Evolutionary conservation across 352 stramenopile species (phyloP).

Genomic region (Phytophthora ohioensis): DNA sequence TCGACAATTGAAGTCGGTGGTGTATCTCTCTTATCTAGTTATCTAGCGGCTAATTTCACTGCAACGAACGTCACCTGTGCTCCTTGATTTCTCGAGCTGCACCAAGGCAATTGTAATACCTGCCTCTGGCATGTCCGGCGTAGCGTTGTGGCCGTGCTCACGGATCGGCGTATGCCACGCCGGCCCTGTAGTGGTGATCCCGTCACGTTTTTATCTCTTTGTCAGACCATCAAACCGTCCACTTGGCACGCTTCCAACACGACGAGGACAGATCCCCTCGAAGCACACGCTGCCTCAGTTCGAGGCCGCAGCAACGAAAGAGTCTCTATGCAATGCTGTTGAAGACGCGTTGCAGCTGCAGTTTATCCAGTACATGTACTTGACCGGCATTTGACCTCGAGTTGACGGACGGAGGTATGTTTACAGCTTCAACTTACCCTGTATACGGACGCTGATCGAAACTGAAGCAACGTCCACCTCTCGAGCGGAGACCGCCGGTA

Average conservation of each 20-base stretch:
- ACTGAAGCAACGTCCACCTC: constrained; percentile 32
- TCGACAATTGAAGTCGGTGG: constrained; percentile 20
- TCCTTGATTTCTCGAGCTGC: constrained; percentile 11
- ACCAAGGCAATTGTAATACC: not conserved
- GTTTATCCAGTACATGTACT: too few relatives aligned
- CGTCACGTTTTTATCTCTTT: constrained; percentile 27
- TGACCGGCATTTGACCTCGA: too few relatives aligned
- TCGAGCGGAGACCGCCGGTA: constrained; percentile 16
- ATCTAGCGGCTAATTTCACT: not conserved
- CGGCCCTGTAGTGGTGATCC: constrained; percentile 8
- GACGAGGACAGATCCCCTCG: constrained; percentile 16
- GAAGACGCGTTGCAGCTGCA: not conserved
- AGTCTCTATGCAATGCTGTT: not conserved
- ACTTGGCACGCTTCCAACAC: constrained; percentile 22
- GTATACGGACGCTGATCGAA: constrained; percentile 29
- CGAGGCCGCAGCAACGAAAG: not conserved
- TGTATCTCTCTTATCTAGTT: constrained; percentile 5
- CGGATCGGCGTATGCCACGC: constrained; percentile 28
- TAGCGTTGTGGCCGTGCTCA: constrained; percentile 32
- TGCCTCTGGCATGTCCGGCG: not conserved
- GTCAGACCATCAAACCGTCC: constrained; percentile 33
- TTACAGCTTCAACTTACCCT: constrained; percentile 19
- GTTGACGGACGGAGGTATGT: not conserved
- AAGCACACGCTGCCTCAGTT: not conserved
- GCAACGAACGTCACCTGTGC: constrained; percentile 21